Evolutionary conservation across 345 rosid genomes (phyloP).

Genomic region (Euphorbia tirucalli): DNA sequence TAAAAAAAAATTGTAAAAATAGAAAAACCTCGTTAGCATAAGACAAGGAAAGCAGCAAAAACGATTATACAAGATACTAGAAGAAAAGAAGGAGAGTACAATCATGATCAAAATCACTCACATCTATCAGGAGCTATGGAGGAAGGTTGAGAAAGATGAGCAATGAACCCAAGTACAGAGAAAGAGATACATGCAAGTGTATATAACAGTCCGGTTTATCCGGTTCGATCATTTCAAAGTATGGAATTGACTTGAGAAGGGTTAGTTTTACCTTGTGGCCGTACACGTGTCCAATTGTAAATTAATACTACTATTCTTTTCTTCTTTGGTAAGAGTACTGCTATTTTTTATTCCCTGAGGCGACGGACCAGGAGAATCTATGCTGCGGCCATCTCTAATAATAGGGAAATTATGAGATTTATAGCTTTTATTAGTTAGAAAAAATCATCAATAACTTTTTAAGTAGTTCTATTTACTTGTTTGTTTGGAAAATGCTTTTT

Average conservation of each 20-base stretch:
- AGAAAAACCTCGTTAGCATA: background rate
- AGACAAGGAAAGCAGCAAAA: background rate
- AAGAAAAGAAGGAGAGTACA: background rate
- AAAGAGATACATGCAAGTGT: background rate
- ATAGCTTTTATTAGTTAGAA: too few relatives aligned
- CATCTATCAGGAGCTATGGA: background rate
- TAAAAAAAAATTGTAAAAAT: background rate
- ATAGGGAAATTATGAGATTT: background rate
- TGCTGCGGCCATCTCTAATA: background rate
- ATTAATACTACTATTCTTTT: background rate
- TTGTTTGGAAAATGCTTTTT: too few relatives aligned
- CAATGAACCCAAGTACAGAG: background rate
- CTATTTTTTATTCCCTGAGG: background rate
- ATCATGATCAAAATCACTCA: background rate
- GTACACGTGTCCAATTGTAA: conserved; percentile 6
- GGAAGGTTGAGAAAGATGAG: background rate
- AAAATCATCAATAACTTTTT: too few relatives aligned
- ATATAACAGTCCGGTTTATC: conserved; percentile 5
- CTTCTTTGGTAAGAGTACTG: conserved; percentile 7
- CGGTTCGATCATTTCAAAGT: conserved; percentile 1
- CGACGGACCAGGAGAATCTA: background rate
- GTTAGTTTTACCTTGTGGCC: background rate
- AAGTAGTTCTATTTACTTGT: too few relatives aligned
- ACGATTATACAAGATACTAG: background rate
- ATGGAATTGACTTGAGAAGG: background rate